Base-by-base conservation (phyloP, 768 basidiomycete species). In the Polyporus arcularius region DNA sequence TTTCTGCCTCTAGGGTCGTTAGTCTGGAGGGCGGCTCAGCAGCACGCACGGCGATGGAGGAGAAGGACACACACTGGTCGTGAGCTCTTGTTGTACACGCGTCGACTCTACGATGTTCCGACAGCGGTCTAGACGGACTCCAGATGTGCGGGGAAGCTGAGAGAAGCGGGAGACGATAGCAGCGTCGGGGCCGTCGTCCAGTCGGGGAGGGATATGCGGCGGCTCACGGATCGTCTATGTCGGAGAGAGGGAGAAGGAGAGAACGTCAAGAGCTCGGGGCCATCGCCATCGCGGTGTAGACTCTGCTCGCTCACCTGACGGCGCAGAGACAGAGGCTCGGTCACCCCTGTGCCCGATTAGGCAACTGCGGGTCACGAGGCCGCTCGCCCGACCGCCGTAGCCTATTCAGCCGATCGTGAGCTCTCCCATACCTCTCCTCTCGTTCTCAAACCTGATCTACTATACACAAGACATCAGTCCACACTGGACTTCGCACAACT, bases 1-100 rank as follows among this genome's bases (percentile, higher is more conserved):
- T 46, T 63, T 10, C 38, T 47, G 63, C 63, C 66, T 64, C 61
- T 65, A 68, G 58, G 53, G 57, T 66, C 67, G 67, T 68, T 57
- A 65, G 52, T 58, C 65, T 66, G 31, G 45, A 43, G 21, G 38
- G 48, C n/a, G 38, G 18, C 31, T 59, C 42, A 57, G 49, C 49
- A 18, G 7, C 14, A 50, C 11, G 53, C 30, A 43, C 16, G 30
- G 30, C 39, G 11, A 50, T 40, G 58, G 41, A 42, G 49, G 10
- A 7, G 54, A 28, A 39, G 9, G 31, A 43, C 65, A 42, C 40
- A 68, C 67, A 58, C 58, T 48, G 46, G 55, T 63, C 59, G 67
- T 66, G 62, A 63, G 57, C 28, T 55, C 49, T 55, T 53, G 63
- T 58, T 60, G 54, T 58, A 60, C 59, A 60, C 58, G 56, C 58